Evolutionary conservation across 225 moss, liverwort and hornwort species (phyloP).

Genomic region (Anthoceros angustus): DNA sequence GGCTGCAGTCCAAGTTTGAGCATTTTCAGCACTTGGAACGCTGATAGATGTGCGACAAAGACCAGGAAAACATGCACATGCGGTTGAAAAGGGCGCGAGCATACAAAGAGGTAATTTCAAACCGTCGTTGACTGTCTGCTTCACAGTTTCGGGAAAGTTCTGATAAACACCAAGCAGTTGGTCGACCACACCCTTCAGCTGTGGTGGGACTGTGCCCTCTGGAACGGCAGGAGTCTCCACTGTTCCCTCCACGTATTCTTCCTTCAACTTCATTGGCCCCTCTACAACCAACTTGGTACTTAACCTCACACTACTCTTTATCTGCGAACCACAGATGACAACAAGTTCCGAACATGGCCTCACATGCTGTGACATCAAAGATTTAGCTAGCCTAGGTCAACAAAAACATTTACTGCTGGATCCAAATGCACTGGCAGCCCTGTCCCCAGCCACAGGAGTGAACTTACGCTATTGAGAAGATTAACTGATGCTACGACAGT

Average conservation of each 20-base stretch:
- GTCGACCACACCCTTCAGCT: constrained; percentile 46
- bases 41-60: background rate
- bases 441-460: background rate
- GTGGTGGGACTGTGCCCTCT: constrained; percentile 33
- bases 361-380: background rate
- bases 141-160: constrained; percentile 44
- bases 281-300: constrained; percentile 49
- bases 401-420: too few relatives aligned
- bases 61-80: background rate
- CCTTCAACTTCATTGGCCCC: constrained; percentile 59
- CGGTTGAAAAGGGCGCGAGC: background rate
- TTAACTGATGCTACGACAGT: constrained; percentile 51
- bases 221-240: constrained; percentile 43
- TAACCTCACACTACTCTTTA: constrained; percentile 55
- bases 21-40: background rate
- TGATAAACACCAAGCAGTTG: constrained; percentile 37
- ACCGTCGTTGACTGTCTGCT: constrained; percentile 37
- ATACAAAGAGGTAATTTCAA: constrained; percentile 63
- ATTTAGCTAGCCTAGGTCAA: background rate
- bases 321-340: constrained; percentile 21
- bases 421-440: background rate
- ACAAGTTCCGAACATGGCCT: background rate
- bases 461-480: constrained; percentile 53
- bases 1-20: constrained; percentile 22
- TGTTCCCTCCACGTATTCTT: constrained; percentile 75